These are phyloP conservation scores for Xylaria sp. DNA, from an alignment of 2,329 filamentous ascomycete genomes.

Conservation along the genomic window DNA sequence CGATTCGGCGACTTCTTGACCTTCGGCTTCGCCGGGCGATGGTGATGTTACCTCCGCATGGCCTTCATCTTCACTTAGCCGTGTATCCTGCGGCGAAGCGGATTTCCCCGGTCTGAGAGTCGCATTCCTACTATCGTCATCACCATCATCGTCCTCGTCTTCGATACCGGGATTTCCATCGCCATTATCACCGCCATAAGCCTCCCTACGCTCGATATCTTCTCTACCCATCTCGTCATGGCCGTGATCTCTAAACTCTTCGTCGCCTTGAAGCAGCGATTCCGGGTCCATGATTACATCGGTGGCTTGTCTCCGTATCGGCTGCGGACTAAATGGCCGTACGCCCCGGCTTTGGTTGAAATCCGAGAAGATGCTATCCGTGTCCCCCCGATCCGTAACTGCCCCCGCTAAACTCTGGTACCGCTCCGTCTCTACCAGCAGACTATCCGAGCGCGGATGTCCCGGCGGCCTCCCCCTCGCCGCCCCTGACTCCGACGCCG, in stretches of 20 bases:
- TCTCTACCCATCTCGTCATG: conserved; percentile 23
- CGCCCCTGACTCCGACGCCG: conserved; percentile 54
- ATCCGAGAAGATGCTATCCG: conserved; percentile 66
- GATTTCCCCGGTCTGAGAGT: conserved; percentile 16
- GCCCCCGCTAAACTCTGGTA: conserved; percentile 69
- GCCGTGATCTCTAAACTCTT: conserved; percentile 32
- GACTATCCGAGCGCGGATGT: conserved; percentile 64
- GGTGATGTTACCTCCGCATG: conserved; percentile 20
- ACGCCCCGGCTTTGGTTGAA: conserved; percentile 65
- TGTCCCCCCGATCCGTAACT: conserved; percentile 59
- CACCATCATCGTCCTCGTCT: background rate
- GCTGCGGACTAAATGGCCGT: conserved; percentile 71
- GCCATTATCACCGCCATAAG: conserved; percentile 15
- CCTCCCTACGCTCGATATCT: conserved; percentile 25
- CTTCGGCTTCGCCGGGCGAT: background rate
- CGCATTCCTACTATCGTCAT: conserved; percentile 11
- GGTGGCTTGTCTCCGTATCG: conserved; percentile 48
- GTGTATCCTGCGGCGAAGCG: conserved; percentile 35
- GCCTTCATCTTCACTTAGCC: conserved; percentile 32
- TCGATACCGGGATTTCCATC: background rate
- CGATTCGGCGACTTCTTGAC: conserved; percentile 16
- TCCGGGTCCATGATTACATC: conserved; percentile 52
- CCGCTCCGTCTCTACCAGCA: conserved; percentile 61
- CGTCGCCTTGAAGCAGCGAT: conserved; percentile 43
- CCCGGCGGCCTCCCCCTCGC: conserved; percentile 38